Conservation (phyloP, 2,329 filamentous ascomycete genomes). For the Cladophialophora chaetospira region DNA sequence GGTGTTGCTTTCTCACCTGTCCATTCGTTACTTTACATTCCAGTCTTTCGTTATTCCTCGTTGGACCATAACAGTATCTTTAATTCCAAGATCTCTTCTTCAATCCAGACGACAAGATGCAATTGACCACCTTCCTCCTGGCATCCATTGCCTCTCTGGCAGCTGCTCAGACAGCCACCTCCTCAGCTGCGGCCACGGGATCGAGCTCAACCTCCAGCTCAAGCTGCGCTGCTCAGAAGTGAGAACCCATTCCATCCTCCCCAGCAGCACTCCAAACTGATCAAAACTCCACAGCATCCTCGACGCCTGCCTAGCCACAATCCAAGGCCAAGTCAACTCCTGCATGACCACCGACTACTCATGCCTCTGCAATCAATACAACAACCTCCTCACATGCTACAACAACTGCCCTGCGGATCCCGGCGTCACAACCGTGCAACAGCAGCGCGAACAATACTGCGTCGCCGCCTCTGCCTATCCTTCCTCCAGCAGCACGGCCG, state of each 20-base stretch:
- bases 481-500: slow-evolving; percentile 22
- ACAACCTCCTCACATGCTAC: slow-evolving; percentile 61
- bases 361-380: slow-evolving; percentile 62
- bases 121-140: slow-evolving; percentile 30
- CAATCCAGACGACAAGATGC: slow-evolving; percentile 86
- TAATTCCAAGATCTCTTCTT: slow-evolving; percentile 58
- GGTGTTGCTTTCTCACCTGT: neutral
- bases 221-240: slow-evolving; percentile 35
- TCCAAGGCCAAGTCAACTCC: slow-evolving; percentile 44
- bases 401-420: slow-evolving; percentile 62
- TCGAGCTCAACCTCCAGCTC: slow-evolving; percentile 20
- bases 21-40: slow-evolving; percentile 39
- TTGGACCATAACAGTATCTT: slow-evolving; percentile 50
- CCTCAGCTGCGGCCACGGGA: slow-evolving; percentile 21
- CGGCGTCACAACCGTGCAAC: slow-evolving; percentile 38
- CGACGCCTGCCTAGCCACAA: slow-evolving; percentile 49
- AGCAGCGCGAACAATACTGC: slow-evolving; percentile 44
- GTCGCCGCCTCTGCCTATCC: slow-evolving; percentile 46
- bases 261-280: neutral
- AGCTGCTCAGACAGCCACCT: slow-evolving; percentile 32
- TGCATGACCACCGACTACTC: slow-evolving; percentile 54
- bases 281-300: slow-evolving; percentile 48
- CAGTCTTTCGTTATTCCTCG: slow-evolving; percentile 74
- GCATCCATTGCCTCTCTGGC: slow-evolving; percentile 35
- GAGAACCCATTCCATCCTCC: neutral